Conservation (phyloP, 192 early-diverging fungal species). For the Allomyces arbusculus region DNA sequence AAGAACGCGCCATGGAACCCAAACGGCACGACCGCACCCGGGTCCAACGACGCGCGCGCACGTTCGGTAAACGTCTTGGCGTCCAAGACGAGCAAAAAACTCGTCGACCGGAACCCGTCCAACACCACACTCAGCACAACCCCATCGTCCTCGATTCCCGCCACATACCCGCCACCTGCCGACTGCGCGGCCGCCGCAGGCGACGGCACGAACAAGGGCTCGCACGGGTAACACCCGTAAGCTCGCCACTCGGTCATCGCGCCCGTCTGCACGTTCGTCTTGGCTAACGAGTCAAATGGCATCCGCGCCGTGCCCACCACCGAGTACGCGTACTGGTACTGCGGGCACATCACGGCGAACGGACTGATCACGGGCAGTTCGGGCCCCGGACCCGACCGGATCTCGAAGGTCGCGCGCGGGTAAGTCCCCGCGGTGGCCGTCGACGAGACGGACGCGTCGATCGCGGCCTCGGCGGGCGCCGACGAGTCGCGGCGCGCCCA, state of each 20-base stretch:
- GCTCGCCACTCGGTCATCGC: constrained; percentile 13
- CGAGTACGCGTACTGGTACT: constrained; percentile 14
- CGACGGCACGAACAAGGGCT: constrained; percentile 30
- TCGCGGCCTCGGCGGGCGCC: neutral
- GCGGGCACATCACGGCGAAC: constrained; percentile 5
- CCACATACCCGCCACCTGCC: constrained; percentile 2
- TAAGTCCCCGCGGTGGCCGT: neutral
- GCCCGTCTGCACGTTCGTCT: constrained; percentile 1
- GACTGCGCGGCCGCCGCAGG: constrained; percentile 6
- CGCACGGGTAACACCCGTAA: constrained; percentile 18
- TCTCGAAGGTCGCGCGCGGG: neutral
- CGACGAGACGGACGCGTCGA: neutral
- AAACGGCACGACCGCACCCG: constrained; percentile 14
- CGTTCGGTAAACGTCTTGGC: constrained; percentile 23
- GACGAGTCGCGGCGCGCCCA: neutral
- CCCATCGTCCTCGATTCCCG: constrained; percentile 27
- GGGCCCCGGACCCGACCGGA: constrained; percentile 5
- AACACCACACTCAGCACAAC: constrained; percentile 28
- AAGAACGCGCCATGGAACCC: constrained; percentile 26
- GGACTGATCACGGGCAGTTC: constrained; percentile 10
- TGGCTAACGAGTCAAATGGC: constrained; percentile 7
- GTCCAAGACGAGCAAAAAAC: constrained; percentile 24
- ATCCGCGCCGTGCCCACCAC: constrained; percentile 10
- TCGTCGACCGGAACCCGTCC: constrained; percentile 9
- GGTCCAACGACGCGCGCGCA: constrained; percentile 17